A percentile compares a stretch with the other conserved stretches of the same genome.
phyloP scores from a whole-genome alignment of 371 early-diverging fungal species.

The Syncephalastrum monosporum region DNA sequence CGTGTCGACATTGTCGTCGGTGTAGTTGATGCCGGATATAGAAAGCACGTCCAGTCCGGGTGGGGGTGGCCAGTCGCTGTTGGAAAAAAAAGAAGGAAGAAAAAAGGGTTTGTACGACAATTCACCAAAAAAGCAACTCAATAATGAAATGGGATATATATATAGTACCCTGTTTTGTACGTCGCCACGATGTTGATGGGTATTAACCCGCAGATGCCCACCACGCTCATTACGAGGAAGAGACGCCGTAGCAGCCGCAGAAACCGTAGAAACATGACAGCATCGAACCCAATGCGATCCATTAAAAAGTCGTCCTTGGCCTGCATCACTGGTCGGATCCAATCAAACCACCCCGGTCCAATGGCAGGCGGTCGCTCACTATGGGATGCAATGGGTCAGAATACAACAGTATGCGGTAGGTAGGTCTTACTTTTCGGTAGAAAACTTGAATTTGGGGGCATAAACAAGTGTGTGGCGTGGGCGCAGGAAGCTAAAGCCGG shows the following conservation, averaged over 20 bases:
- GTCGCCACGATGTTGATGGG: constrained; percentile 61
- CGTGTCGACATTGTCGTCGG: constrained; percentile 16
- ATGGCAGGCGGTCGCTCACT: constrained; percentile 63
- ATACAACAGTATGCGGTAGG: neutral
- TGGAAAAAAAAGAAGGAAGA: constrained; percentile 16
- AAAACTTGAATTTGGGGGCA: constrained; percentile 43
- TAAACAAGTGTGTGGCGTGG: constrained; percentile 48
- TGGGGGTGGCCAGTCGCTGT: constrained; percentile 36
- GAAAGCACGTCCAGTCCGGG: constrained; percentile 27
- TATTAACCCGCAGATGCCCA: constrained; percentile 58
- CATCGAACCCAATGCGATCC: constrained; percentile 70
- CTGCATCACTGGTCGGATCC: constrained; percentile 59
- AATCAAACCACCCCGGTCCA: constrained; percentile 52
- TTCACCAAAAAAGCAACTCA: constrained; percentile 1
- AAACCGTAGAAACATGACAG: constrained; percentile 73
- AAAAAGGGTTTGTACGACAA: constrained; percentile 2
- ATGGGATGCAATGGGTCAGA: neutral
- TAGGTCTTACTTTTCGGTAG: constrained; percentile 32
- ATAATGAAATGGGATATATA: neutral
- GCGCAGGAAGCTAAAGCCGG: constrained; percentile 34
- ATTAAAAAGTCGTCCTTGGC: constrained; percentile 58
- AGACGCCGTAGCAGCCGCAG: constrained; percentile 53
- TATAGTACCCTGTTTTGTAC: constrained; percentile 25
- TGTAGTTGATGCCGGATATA: constrained; percentile 29
- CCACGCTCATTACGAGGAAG: constrained; percentile 50